Evolutionary conservation across 192 early-diverging fungal genomes (phyloP).

Genomic region (Podila verticillata): DNA sequence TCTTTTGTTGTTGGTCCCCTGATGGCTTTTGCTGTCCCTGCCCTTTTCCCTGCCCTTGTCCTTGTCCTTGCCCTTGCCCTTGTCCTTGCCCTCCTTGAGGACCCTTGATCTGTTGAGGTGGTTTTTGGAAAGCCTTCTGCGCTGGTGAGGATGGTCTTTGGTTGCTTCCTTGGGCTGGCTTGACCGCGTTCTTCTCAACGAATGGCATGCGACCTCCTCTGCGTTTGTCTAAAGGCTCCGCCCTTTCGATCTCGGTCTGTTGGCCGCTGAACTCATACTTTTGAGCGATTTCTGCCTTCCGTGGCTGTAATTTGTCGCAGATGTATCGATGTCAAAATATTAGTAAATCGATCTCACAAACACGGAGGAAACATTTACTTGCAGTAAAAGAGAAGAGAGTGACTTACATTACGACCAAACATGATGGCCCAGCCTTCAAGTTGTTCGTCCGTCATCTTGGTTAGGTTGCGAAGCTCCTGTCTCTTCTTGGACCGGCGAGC

Average conservation of each 20-base stretch:
- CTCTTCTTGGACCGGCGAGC: slow-evolving; percentile 71
- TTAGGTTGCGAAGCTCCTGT: slow-evolving; percentile 66
- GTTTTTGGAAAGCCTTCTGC: not conserved
- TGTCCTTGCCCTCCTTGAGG: slow-evolving; percentile 16
- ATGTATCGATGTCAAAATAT: not conserved
- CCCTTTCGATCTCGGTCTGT: slow-evolving; percentile 16
- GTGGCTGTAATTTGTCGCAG: slow-evolving; percentile 9
- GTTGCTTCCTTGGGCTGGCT: slow-evolving; percentile 12
- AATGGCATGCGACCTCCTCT: slow-evolving; percentile 38
- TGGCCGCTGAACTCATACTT: slow-evolving; percentile 47
- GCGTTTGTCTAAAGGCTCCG: slow-evolving; percentile 25
- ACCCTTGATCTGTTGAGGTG: not conserved
- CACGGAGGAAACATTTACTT: not conserved
- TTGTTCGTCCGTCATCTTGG: slow-evolving; percentile 89
- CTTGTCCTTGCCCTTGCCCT: slow-evolving; percentile 16
- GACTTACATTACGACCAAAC: slow-evolving; percentile 82
- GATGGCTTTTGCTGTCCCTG: slow-evolving; percentile 12
- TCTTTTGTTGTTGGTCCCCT: slow-evolving; percentile 7
- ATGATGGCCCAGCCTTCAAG: slow-evolving; percentile 94
- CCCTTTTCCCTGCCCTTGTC: slow-evolving; percentile 13
- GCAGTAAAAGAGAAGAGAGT: not conserved
- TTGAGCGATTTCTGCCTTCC: slow-evolving; percentile 28
- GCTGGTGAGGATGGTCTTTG: slow-evolving; percentile 1
- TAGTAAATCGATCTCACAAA: not conserved
- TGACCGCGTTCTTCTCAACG: slow-evolving; percentile 26